Conservation (phyloP, 2,329 filamentous ascomycete species). For the Ceratocystis eucalypticola region DNA sequence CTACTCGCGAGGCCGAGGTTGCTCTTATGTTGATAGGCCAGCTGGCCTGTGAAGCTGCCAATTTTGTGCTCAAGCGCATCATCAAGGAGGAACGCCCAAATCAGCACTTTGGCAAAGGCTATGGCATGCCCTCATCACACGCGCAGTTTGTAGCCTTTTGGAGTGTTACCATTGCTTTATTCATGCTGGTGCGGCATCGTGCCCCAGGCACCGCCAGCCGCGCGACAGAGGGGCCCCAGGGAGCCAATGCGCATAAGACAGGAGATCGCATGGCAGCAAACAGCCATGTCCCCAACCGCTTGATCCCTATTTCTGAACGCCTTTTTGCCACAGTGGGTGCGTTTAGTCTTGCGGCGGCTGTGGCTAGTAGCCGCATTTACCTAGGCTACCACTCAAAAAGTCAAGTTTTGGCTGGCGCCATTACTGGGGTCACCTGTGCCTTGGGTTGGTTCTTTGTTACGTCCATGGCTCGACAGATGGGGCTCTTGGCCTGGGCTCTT, state of each 20-base stretch:
- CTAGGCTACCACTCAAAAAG: slow-evolving; percentile 80
- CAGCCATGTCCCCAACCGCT: slow-evolving; percentile 26
- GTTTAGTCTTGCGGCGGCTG: slow-evolving; percentile 47
- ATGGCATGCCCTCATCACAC: slow-evolving; percentile 92
- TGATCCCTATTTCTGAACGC: slow-evolving; percentile 48
- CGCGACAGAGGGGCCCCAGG: neutral
- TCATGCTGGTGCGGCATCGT: slow-evolving; percentile 49
- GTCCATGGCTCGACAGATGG: slow-evolving; percentile 48
- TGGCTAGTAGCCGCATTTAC: slow-evolving; percentile 77
- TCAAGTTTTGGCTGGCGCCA: slow-evolving; percentile 72
- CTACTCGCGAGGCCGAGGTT: slow-evolving; percentile 80
- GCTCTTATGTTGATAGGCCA: slow-evolving; percentile 83
- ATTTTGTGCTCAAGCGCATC: slow-evolving; percentile 75
- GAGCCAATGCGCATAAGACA: neutral
- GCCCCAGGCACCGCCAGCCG: slow-evolving; percentile 41
- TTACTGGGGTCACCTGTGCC: slow-evolving; percentile 57
- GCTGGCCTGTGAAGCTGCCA: slow-evolving; percentile 78
- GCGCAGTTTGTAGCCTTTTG: slow-evolving; percentile 93
- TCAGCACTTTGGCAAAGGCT: slow-evolving; percentile 79
- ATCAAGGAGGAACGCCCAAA: slow-evolving; percentile 85
- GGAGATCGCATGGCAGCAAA: neutral
- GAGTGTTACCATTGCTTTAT: slow-evolving; percentile 68
- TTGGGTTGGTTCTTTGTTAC: slow-evolving; percentile 68
- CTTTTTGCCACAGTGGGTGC: slow-evolving; percentile 40
- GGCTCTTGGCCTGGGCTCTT: slow-evolving; percentile 59